Evolutionary conservation across 108 stramenopile species (phyloP).

Genomic region (Aurantiochytrium sp.): DNA sequence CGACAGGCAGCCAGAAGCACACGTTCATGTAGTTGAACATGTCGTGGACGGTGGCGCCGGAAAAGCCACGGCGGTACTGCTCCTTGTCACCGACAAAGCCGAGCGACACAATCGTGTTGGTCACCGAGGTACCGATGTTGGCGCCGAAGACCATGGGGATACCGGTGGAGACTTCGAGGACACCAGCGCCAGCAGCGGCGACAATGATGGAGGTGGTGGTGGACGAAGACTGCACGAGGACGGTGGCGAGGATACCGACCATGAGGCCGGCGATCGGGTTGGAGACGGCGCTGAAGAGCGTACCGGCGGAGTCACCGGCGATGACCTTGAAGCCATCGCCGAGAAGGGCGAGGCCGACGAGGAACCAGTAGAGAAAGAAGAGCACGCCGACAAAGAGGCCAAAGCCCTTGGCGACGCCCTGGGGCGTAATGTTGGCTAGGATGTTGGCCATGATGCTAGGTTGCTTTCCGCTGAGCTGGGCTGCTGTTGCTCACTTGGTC

Average conservation of each 20-base stretch:
- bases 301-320: slow-evolving; percentile 66
- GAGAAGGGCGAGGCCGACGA: slow-evolving; percentile 68
- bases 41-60: slow-evolving; percentile 81
- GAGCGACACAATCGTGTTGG: slow-evolving; percentile 73
- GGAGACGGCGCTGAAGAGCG: slow-evolving; percentile 61
- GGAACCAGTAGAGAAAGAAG: slow-evolving; percentile 80
- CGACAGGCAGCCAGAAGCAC: slow-evolving; percentile 62
- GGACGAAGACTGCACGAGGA: slow-evolving; percentile 70
- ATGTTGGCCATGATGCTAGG: background rate
- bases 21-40: slow-evolving; percentile 78
- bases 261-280: slow-evolving; percentile 72
- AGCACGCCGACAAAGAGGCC: slow-evolving; percentile 43
- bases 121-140: slow-evolving; percentile 76
- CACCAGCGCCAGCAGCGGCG: slow-evolving; percentile 62
- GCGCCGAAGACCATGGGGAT: slow-evolving; percentile 82
- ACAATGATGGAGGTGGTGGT: slow-evolving; percentile 79
- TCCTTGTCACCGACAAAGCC: slow-evolving; percentile 73
- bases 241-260: slow-evolving; percentile 71
- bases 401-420: slow-evolving; percentile 53
- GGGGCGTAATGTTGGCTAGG: slow-evolving; percentile 34
- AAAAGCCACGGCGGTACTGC: slow-evolving; percentile 74
- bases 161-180: slow-evolving; percentile 53
- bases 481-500: too few species aligned
- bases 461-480: too few species aligned
- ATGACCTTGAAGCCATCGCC: slow-evolving; percentile 70